Evolutionary conservation across 2,329 filamentous ascomycete species (phyloP).

Genomic region (Chaetomiaceae sp.): DNA sequence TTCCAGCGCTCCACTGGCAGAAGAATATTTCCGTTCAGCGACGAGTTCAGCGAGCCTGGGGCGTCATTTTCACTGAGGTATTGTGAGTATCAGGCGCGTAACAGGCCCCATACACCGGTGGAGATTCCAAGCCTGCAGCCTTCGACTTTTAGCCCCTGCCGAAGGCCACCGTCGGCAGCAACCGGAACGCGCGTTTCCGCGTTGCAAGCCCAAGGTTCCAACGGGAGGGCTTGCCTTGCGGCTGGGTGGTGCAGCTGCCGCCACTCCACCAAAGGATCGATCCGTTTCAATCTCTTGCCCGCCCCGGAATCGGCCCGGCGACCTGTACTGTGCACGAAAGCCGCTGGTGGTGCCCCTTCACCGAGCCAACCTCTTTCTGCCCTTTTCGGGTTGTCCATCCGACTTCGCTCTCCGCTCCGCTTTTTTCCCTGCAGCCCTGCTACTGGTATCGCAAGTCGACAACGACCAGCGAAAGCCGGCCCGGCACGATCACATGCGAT

Average conservation of each 20-base stretch:
- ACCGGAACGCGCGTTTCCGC: slow-evolving; percentile 9
- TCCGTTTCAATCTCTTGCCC: slow-evolving; percentile 3
- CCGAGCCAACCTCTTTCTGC: neutral
- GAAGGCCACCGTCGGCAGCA: slow-evolving; percentile 5
- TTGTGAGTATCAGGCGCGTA: too few species aligned
- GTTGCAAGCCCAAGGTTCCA: too few species aligned
- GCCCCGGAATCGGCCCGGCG: slow-evolving; percentile 15
- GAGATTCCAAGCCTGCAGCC: neutral
- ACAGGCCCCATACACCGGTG: too few species aligned
- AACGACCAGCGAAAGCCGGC: too few species aligned
- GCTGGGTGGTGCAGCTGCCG: slow-evolving; percentile 1
- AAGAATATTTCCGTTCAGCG: too few species aligned
- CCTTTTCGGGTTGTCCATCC: slow-evolving; percentile 1
- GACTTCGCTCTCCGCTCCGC: slow-evolving; percentile 9
- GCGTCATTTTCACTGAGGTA: too few species aligned
- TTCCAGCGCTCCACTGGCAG: neutral
- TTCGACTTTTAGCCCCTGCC: neutral
- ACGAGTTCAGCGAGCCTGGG: too few species aligned
- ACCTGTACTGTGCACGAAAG: neutral
- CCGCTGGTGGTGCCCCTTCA: neutral
- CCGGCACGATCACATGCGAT: too few species aligned
- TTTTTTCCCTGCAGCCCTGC: neutral
- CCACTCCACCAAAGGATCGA: slow-evolving; percentile 6
- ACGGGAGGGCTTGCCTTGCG: neutral
- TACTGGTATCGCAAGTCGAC: too few species aligned